These are phyloP conservation scores for Dictyostelium firmibasis DNA, from an alignment of 78 protist genomes.

Conservation along the genomic window DNA sequence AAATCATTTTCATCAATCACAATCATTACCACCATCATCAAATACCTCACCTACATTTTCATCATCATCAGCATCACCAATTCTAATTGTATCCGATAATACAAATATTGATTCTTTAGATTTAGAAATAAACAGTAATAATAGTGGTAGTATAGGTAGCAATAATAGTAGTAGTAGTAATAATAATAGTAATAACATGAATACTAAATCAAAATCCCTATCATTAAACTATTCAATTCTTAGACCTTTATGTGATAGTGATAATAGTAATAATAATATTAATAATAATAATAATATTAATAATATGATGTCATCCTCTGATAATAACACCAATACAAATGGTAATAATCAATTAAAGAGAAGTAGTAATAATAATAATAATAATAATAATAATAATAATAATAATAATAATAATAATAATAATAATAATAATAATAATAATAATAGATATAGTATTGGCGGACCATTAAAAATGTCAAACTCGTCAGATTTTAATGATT, in stretches of 20 bases:
- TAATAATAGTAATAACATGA: neutral
- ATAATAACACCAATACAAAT: neutral
- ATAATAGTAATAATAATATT: neutral
- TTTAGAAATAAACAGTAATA: neutral
- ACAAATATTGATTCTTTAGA: neutral
- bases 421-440: neutral
- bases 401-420: too few species aligned
- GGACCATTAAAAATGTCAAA: neutral
- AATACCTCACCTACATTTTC: neutral
- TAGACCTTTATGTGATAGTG: neutral
- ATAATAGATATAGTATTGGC: neutral
- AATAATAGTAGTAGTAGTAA: neutral
- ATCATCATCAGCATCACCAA: neutral
- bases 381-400: too few species aligned
- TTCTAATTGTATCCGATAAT: neutral
- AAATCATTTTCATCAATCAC: neutral
- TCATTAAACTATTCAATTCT: neutral
- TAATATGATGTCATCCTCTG: neutral
- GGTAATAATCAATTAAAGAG: neutral
- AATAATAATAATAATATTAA: neutral
- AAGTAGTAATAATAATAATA: neutral
- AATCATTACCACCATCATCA: conserved; percentile 5
- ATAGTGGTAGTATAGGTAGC: neutral
- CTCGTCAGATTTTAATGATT: neutral
- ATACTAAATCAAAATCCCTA: neutral